Evolutionary conservation across 176 grass and related monocot genomes (phyloP), one percentile per base, ranked within the genome.

Genomic region (Pontederia crassipes): DNA sequence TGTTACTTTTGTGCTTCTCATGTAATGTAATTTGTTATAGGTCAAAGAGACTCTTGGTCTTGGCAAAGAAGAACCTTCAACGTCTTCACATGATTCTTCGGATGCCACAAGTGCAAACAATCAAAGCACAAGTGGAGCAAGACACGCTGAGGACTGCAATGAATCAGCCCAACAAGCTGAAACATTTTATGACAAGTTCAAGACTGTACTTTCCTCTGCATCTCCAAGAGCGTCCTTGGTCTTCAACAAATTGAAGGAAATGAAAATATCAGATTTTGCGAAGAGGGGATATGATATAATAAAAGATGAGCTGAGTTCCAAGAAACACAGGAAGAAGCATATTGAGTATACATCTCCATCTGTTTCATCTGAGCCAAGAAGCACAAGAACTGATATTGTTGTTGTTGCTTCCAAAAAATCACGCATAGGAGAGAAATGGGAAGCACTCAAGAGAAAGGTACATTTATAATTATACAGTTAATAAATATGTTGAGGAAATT

Each of bases 401-500:
- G 55, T 96, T 74, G 61, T 88, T 53, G 78, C 83, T 61, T 81
- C 78, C 53, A 96, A 96, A 63, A 90, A 75, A 67, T 88, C 92
- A 6, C 46, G 80, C 26, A 70, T 96, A 63, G 81, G 87, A 79
- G 78, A 90, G 72, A 96, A 88, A 73, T 90, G 92, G 92, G 87
- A 96, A 75, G 58, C 81, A 55, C 48, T 96, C 8, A 96, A 91
- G 77, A 83, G 85, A 56, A 90, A 96, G 92, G 92, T 96, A 90
- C 50, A 48, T 10, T 69, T 28, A 65, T 10, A 4, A 28, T 12
- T 29, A 51, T 66, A 6, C 60, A 10, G 16, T n/a, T 63, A 5
- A 63, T 46, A 47, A 24, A 24, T 24, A 24, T 24, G 0, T 75
- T 56, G 20, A 35, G 46, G 56, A 17, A 65, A 58, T 0, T 27